Evolutionary conservation across 2,329 filamentous ascomycete species (phyloP).

Genomic region (Scedosporium minutisporum): DNA sequence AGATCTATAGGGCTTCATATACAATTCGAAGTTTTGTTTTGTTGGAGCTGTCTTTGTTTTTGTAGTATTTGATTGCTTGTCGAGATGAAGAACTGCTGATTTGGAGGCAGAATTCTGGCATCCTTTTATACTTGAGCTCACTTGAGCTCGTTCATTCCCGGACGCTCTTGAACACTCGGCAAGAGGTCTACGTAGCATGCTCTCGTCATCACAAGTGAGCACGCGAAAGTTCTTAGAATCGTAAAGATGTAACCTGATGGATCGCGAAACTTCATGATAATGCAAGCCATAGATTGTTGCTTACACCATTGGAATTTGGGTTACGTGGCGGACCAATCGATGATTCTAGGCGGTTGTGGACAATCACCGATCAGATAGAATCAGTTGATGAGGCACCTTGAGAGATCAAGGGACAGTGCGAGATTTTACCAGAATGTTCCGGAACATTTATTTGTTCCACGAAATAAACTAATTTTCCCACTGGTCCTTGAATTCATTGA

Average conservation of each 20-base stretch:
- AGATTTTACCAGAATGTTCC: too few species aligned
- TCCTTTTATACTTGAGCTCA: not conserved
- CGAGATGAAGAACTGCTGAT: not conserved
- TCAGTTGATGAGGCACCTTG: too few species aligned
- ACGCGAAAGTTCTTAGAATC: not conserved
- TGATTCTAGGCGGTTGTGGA: too few species aligned
- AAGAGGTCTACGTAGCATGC: not conserved
- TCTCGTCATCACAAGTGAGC: not conserved
- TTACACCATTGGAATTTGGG: too few species aligned
- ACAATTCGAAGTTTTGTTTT: not conserved
- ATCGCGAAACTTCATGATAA: not conserved
- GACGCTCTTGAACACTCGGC: not conserved
- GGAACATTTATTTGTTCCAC: too few species aligned
- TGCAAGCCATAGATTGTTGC: too few species aligned
- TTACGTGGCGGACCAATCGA: too few species aligned
- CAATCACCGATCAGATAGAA: too few species aligned
- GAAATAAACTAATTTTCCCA: too few species aligned
- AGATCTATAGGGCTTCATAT: not conserved
- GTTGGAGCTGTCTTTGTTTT: not conserved
- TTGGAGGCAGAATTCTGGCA: not conserved
- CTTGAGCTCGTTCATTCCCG: not conserved
- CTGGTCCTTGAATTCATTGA: too few species aligned
- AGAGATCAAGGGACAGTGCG: too few species aligned
- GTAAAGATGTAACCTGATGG: not conserved
- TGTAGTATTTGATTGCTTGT: not conserved